Base-by-base conservation (phyloP, 2,329 filamentous ascomycete species). In the Pseudogymnoascus sp. region DNA sequence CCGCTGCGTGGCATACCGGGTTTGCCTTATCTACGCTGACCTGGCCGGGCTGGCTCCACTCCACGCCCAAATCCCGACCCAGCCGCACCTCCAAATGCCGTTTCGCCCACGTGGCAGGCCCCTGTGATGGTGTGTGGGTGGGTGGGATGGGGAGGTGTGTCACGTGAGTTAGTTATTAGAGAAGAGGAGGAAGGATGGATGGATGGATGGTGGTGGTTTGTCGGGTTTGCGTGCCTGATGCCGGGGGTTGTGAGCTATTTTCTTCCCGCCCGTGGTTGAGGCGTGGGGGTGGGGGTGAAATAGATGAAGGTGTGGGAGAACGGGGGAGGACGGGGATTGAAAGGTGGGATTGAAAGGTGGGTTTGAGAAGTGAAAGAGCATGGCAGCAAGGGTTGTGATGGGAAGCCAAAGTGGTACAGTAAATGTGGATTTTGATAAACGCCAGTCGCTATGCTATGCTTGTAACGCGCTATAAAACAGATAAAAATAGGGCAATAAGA, bases 371-470 rank as follows among this genome's bases (percentile, higher is more conserved):
- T 45, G 18, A 23, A 14, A 16, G 23, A 29, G 14, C 45, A 11
- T 51, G 45, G 45, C 23, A 29, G 45, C 45, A 51, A 51, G 21
- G 42, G 45, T 14, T 21, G 14, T 45, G 40, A 21, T 45, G 10
- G 18, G 7, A 8, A 47, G 21, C 12, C 6, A 23, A 34, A 34
- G 26, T n/a, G 18, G 26, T 31, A n/a, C 16, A 23, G 40, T 57
- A 57, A 57, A 34, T 57, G 51, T 57, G 51, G 51, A 23, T 54
- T 57, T 18, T 57, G 51, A 57, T 57, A 51, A 54, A 57, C 29
- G 51, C 51, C n/a, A 34, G 7, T 34, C 31, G 31, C 31, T 34
- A 34, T 57, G 51, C 26, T 57, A 57, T 57, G 51, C n/a, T 34
- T 57, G 26, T 57, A 57, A 34, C 29, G 16, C 26, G 51, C 51